Evolutionary conservation across 2,329 filamentous ascomycete species (phyloP), one percentile per base, ranked within the genome.

Genomic region (Acrocalymma vagum): DNA sequence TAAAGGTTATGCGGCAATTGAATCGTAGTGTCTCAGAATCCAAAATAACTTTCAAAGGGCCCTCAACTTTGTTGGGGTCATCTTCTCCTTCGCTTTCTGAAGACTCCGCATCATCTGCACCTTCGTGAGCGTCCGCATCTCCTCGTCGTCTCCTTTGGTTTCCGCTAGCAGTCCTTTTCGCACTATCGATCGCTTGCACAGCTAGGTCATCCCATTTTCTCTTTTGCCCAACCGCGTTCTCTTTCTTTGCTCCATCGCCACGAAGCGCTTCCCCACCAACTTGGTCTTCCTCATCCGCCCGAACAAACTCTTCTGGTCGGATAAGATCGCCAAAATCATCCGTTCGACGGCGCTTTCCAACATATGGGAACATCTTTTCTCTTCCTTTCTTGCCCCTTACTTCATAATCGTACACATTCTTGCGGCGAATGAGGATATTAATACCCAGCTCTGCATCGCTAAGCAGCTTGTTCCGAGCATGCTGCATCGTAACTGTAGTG

Each of bases 311-410:
- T 67, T 97, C 94, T 0, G 93, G 89, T 38, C 91, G 84, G 55
- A 99, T 96, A 11, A 95, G 74, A 52, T 99, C 94, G 43, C 94
- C 94, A 70, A 94, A 99, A 51, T 96, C 93, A 63, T 97, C 94
- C 20, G 81, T 83, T 34, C 90, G 85, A 65, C 85, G 88, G 58
- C 89, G 80, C 35, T 90, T 85, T 16, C 92, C 83, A 1, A 92
- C 83, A 37, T 95, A 86, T 0, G 94, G 94, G 63, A 96, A 97
- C 74, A 95, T 88, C 48, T 91, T 86, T 64, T 99, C 94, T 38
- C 92, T 82, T 3, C 94, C 94, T 64, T 90, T 95, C 69, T 96
- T 96, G 23, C 88, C 88, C 26, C 90, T 82, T 2, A 96, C 87
- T 62, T 96, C 90, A 56, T 89, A 99, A 69, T 99, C 94, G 65